phyloP scores from a whole-genome alignment of 257 asterid genomes.

The Solanum clarkiae region DNA sequence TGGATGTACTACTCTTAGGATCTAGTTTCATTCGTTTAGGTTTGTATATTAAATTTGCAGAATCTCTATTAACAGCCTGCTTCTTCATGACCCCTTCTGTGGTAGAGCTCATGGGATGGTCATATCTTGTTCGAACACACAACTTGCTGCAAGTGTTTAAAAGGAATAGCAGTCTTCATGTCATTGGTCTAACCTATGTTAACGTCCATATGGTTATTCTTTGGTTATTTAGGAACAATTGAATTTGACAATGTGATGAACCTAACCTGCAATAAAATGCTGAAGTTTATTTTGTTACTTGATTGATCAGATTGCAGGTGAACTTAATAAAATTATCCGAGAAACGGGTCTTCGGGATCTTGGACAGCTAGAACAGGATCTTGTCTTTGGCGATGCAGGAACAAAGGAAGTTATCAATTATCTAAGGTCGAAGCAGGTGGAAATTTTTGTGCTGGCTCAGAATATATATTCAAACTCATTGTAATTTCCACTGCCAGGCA shows the following conservation, averaged over 20 bases:
- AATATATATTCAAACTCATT: neutral
- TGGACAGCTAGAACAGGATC: conserved; percentile 96
- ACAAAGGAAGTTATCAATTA: conserved; percentile 79
- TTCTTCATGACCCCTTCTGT: neutral
- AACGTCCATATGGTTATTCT: neutral
- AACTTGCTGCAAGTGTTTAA: neutral
- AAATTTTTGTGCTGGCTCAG: neutral
- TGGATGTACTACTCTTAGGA: neutral
- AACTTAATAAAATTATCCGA: conserved; percentile 51
- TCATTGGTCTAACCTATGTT: neutral
- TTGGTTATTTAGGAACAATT: neutral
- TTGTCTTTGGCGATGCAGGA: conserved; percentile 98
- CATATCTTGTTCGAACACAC: neutral
- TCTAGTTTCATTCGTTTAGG: neutral
- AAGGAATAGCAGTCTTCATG: neutral
- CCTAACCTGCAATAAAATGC: neutral
- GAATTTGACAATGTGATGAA: neutral
- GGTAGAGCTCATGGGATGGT: neutral
- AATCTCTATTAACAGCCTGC: neutral
- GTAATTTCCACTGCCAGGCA: neutral
- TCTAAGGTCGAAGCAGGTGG: conserved; percentile 61
- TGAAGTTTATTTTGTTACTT: neutral
- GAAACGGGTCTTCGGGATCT: conserved; percentile 72
- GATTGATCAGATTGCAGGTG: conserved; percentile 81
- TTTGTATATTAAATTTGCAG: neutral